Evolutionary conservation across 495 filamentous ascomycete genomes (phyloP), one percentile per base, ranked within the genome.

Genomic region (Penicillium diatomitis): DNA sequence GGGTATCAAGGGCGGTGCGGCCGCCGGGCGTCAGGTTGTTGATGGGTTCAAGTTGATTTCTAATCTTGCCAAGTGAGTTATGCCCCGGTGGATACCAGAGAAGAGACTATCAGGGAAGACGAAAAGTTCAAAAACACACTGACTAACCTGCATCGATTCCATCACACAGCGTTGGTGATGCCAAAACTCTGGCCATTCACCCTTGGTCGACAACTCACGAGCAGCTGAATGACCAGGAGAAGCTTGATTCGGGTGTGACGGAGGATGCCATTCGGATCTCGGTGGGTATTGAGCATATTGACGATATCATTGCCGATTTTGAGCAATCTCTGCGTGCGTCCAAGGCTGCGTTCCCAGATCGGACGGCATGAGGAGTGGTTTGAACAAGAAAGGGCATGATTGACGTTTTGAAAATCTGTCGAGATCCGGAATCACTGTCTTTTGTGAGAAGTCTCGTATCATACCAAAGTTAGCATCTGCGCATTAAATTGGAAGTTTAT

Each of bases 241-340:
- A 82, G 64, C 60, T 76, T 20, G 81, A 77, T 58, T 90, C 86
- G 9, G 92, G 92, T 48, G 88, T 91, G 5, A 90, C 87, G 3
- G 88, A 90, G 71, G 92, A 98, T 65, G 79, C 86, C 8, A 96
- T 98, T 69, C 86, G 92, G 49, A 94, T 97, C 62, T 97, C 94
- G 0, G 90, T 98, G 53, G 92, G 92, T 41, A 95, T 85, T 0
- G 92, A 98, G 73, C 88, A 97, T 66, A 95, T 98, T 58, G 90
- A 96, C 70, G 92, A 98, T 62, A 98, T 98, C 57, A 91, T 97
- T 62, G 84, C 81, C 44, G 92, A 98, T 68, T 97, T 98, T 61
- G 83, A 88, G 59, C 94, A 98, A 68, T 86, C 89, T 0, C 95
- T 98, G 69, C 71, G 76, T 57, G 75, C 77, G 10, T 70, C 66